phyloP scores from a whole-genome alignment of 805 yeast species.

The Dipodascopsis tothii region DNA sequence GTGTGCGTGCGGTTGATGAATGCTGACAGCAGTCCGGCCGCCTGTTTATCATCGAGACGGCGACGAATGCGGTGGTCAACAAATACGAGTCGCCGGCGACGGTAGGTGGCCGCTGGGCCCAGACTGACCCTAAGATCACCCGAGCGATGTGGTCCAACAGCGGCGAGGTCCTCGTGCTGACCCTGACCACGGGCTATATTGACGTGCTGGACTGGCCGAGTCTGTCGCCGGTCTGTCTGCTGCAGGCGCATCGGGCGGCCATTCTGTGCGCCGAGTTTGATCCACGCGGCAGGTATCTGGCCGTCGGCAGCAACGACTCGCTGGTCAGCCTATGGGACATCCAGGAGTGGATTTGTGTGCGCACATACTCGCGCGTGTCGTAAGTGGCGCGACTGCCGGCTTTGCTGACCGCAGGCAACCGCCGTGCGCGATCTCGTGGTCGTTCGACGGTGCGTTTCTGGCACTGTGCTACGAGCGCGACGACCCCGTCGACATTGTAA shows the following conservation, averaged over 20 bases:
- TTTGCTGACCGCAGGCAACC: constrained; percentile 9
- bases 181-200: constrained; percentile 43
- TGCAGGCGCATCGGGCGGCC: constrained; percentile 46
- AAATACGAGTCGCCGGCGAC: background rate
- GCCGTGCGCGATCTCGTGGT: constrained; percentile 31
- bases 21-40: background rate
- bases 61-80: background rate
- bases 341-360: constrained; percentile 34
- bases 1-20: background rate
- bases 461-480: constrained; percentile 41
- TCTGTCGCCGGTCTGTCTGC: constrained; percentile 12
- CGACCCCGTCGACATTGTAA: constrained; percentile 36
- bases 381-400: constrained; percentile 5
- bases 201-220: constrained; percentile 19
- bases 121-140: constrained; percentile 24
- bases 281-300: constrained; percentile 45
- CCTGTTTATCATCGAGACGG: background rate
- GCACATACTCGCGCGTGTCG: constrained; percentile 38
- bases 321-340: constrained; percentile 46
- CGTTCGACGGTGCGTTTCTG: constrained; percentile 42
- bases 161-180: constrained; percentile 37
- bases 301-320: constrained; percentile 54
- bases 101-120: background rate
- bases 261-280: constrained; percentile 43
- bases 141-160: constrained; percentile 35